phyloP scores from a whole-genome alignment of 2,329 filamentous ascomycete genomes.

The Leptosphaerulina australis region DNA sequence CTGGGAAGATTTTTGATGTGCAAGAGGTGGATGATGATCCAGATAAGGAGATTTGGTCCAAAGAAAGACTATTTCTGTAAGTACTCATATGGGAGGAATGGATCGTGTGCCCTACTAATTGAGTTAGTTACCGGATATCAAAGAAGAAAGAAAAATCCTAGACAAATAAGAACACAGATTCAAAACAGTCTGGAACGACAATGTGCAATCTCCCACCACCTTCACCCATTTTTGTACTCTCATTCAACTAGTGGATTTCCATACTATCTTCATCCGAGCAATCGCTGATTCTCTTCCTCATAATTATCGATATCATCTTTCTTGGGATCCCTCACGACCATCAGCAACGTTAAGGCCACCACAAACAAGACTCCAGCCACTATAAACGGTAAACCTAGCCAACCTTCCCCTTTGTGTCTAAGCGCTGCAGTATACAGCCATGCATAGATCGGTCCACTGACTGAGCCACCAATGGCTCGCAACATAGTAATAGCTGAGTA shows the following conservation, averaged over 20 bases:
- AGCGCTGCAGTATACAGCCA: slow-evolving; percentile 22
- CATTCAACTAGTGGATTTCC: too few species aligned
- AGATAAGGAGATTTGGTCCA: slow-evolving; percentile 52
- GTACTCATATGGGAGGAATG: slow-evolving; percentile 12
- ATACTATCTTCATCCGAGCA: not conserved
- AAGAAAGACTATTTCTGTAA: slow-evolving; percentile 59
- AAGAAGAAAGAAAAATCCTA: slow-evolving; percentile 20
- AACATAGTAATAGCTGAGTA: slow-evolving; percentile 33
- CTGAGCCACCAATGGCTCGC: slow-evolving; percentile 24
- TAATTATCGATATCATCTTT: not conserved
- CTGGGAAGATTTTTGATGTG: slow-evolving; percentile 57
- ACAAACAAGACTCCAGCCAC: slow-evolving; percentile 19
- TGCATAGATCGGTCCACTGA: slow-evolving; percentile 28
- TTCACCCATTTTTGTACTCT: too few species aligned
- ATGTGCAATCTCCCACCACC: too few species aligned
- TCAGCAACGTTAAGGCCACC: slow-evolving; percentile 5
- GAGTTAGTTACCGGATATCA: slow-evolving; percentile 29
- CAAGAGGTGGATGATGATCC: slow-evolving; percentile 56
- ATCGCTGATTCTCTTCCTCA: too few species aligned
- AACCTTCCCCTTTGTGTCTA: not conserved
- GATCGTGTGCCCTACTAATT: not conserved
- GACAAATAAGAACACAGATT: too few species aligned
- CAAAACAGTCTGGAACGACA: too few species aligned
- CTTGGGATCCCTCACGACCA: not conserved
- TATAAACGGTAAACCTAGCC: slow-evolving; percentile 22